Evolutionary conservation across 2,329 filamentous ascomycete species (phyloP), one percentile per base, ranked within the genome.

Genomic region (Alternaria conjuncta): DNA sequence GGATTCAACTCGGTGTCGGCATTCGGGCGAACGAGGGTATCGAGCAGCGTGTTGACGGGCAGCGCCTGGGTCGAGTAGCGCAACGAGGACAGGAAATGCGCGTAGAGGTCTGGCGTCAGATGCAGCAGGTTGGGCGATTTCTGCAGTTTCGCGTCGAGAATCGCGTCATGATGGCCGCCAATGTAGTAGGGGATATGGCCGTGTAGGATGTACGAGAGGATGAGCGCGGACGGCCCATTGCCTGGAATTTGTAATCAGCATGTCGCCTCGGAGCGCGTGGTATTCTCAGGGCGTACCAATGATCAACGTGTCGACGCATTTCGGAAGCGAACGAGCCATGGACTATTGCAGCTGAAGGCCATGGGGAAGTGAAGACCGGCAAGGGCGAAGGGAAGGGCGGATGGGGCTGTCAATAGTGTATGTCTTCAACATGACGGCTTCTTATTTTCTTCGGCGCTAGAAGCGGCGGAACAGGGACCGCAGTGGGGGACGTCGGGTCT

Each of bases 201-300:
- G 76, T 89, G 87, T 26, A 89, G 83, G 46, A 89, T 87, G 75
- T 87, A 89, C 49, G 86, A 88, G 36, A 89, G 81, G 68, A 89
- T 86, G 78, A 89, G 82, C 55, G 87, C 86, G 55, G 87, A 87
- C 49, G 87, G 87, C 60, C 87, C 87, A 74, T 88, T 88, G 72
- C 87, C 87, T 88, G 67, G 23, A 10, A 62, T 63, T 55, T 71
- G 71, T 71, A 68, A 71, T 78, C 64, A 79, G 73, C 70, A 25
- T 20, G 45, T 53, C 32, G 30, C 15, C 25, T 44, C 44, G 25
- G 13, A 32, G 32, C 30, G 23, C 21, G 41, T 25, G n/a, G 15
- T 43, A 43, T 50, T 25, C 50, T 13, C n/a, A 32, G 1, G 18
- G 25, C 65, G 21, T 65, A 80, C 79, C 79, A 65, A 80, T 76